A percentile compares a stretch with the other conserved stretches of the same genome.
phyloP scores from a whole-genome alignment of 2,329 filamentous ascomycete genomes.

The Cytospora schulzeri region DNA sequence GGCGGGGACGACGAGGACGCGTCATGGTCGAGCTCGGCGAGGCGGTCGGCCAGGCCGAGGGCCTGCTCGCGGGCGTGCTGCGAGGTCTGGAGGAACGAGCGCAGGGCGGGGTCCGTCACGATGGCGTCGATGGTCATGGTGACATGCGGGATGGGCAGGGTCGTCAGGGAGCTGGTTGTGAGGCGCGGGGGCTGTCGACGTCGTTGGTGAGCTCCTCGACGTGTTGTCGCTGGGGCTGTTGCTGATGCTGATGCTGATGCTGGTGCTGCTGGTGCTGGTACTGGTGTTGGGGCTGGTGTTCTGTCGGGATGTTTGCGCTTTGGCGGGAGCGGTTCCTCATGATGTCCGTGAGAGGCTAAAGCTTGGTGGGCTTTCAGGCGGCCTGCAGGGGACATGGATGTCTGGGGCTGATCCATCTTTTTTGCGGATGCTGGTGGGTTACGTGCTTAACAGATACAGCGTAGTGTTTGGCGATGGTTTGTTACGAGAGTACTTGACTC shows the following conservation, averaged over 20 bases:
- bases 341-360: neutral
- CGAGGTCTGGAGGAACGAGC: slow-evolving; percentile 71
- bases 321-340: neutral
- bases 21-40: slow-evolving; percentile 50
- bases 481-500: neutral
- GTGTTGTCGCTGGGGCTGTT: slow-evolving; percentile 37
- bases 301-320: slow-evolving; percentile 36
- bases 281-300: slow-evolving; percentile 42
- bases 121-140: slow-evolving; percentile 58
- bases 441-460: neutral
- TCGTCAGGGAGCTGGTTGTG: neutral
- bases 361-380: neutral
- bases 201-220: slow-evolving; percentile 27
- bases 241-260: slow-evolving; percentile 47
- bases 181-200: neutral
- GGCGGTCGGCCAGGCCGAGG: slow-evolving; percentile 61
- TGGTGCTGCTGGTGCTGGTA: slow-evolving; percentile 49
- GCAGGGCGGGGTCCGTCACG: slow-evolving; percentile 66
- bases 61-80: slow-evolving; percentile 73
- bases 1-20: slow-evolving; percentile 23
- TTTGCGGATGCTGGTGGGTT: neutral
- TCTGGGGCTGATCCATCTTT: neutral
- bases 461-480: neutral
- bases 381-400: neutral
- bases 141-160: slow-evolving; percentile 4